Base-by-base conservation (phyloP, 2,329 filamentous ascomycete species). In the Hirsutella thompsonii region DNA sequence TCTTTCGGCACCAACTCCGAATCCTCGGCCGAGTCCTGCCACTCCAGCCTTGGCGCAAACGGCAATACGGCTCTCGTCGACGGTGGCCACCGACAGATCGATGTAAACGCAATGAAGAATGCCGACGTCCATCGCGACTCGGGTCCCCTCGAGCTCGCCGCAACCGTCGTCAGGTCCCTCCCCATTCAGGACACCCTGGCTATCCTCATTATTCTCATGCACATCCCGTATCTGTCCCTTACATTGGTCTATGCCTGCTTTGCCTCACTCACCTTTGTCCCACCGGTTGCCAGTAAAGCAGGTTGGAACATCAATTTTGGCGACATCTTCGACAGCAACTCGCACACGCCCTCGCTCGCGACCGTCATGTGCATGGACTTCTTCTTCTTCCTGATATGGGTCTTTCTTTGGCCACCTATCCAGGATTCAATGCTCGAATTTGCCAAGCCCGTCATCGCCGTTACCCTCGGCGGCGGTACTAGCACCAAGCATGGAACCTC, bases 111-210 rank as follows among this genome's bases (percentile, higher is more conserved):
- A 49, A 72, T 76, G 56, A 81, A 81, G 60, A 76, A 81, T 51
- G 69, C 72, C 49, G 71, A 80, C 44, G 72, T 82, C 41, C 81
- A 83, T 55, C 79, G 79, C 51, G 78, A 83, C 56, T 69, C 79
- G 41, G 83, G 83, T 44, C 78, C 84, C 37, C 65, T 94, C 50
- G 80, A 84, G 52, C 70, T 93, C 49, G 82, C 83, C 47, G 76
- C 85, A 51, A 94, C 88, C 42, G 90, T 96, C 53, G 76, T 96
- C 58, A 80, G 79, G 54, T 87, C 88, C 40, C 90, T 89, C 54
- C 90, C 90, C 41, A 79, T 94, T 56, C 84, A 87, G 66, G 90
- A 96, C 66, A 94, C 90, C 46, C 86, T 95, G 63, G 88, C 90
- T 58, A 94, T 96, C 55, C 79, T 96, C 60, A 94, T 95, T 63